A percentile compares a stretch with the other conserved stretches of the same genome.
phyloP scores from a whole-genome alignment of 2,329 filamentous ascomycete genomes.

The Monosporascus sp. region DNA sequence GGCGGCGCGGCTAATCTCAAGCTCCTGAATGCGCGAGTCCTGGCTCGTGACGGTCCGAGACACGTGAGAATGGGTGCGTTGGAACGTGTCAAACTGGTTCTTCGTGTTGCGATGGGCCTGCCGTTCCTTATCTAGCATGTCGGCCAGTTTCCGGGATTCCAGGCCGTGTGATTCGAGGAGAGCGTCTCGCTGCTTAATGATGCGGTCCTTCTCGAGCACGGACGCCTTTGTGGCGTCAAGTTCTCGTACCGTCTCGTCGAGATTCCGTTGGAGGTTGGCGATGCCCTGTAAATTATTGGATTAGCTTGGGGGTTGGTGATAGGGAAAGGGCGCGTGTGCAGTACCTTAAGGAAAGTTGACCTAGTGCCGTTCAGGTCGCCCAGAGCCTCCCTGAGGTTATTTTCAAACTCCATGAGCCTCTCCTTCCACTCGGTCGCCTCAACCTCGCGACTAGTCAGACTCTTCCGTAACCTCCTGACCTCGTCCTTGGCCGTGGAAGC shows the following conservation, averaged over 20 bases:
- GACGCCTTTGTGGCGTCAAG: slow-evolving; percentile 74
- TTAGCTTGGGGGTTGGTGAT: slow-evolving; percentile 8
- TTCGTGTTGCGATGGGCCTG: slow-evolving; percentile 80
- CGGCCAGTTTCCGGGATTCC: slow-evolving; percentile 77
- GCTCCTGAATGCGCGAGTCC: slow-evolving; percentile 77
- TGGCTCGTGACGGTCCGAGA: slow-evolving; percentile 81
- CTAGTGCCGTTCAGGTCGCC: slow-evolving; percentile 84
- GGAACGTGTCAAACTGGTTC: slow-evolving; percentile 79
- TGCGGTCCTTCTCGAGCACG: slow-evolving; percentile 82
- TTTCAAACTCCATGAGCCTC: slow-evolving; percentile 83
- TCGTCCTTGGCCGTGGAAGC: slow-evolving; percentile 81
- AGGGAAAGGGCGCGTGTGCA: slow-evolving; percentile 7
- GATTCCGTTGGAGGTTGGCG: slow-evolving; percentile 79
- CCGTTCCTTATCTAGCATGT: slow-evolving; percentile 88
- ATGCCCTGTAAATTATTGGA: slow-evolving; percentile 54
- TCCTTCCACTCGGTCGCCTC: slow-evolving; percentile 91
- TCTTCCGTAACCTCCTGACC: slow-evolving; percentile 74
- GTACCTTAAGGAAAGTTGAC: slow-evolving; percentile 75
- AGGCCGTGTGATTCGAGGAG: slow-evolving; percentile 85
- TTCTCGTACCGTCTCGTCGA: slow-evolving; percentile 78
- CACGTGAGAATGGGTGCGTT: slow-evolving; percentile 82
- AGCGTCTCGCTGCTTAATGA: slow-evolving; percentile 83
- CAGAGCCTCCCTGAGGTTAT: slow-evolving; percentile 77
- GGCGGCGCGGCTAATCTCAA: slow-evolving; percentile 72
- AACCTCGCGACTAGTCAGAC: slow-evolving; percentile 74